These are phyloP conservation scores for Puccinia coronata DNA, from an alignment of 1,284 basidiomycete species.

Conservation along the genomic window DNA sequence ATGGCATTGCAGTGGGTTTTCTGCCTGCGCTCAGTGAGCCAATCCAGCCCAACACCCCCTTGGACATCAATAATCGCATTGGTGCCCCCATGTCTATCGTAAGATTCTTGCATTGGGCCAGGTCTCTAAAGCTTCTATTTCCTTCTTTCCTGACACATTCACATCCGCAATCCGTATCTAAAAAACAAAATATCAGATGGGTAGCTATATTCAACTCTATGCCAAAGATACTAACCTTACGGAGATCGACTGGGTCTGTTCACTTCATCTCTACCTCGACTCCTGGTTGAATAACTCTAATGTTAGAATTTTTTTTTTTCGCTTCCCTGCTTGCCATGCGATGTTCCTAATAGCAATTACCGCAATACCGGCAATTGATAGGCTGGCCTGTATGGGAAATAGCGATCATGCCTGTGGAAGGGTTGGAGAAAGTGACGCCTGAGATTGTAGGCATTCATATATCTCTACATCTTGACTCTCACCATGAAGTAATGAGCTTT, in stretches of 20 bases:
- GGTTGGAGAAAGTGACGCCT: conserved; percentile 20
- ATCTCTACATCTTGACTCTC: background rate
- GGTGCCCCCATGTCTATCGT: conserved; percentile 42
- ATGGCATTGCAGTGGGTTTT: conserved; percentile 45
- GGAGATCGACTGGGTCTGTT: conserved; percentile 32
- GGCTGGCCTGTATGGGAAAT: conserved; percentile 46
- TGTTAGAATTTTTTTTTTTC: background rate
- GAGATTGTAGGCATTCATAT: conserved; percentile 28
- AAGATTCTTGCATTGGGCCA: conserved; percentile 2
- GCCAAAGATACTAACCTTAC: conserved; percentile 16
- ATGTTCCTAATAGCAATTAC: conserved; percentile 9
- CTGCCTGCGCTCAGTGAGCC: conserved; percentile 31
- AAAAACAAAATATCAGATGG: conserved; percentile 1
- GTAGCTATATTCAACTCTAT: conserved; percentile 29
- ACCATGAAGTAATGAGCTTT: too few species aligned
- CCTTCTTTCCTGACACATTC: background rate
- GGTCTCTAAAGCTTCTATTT: background rate
- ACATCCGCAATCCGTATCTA: background rate
- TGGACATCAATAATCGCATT: conserved; percentile 33
- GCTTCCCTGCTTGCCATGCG: too few species aligned
- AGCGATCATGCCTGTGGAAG: conserved; percentile 41
- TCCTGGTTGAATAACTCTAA: too few species aligned
- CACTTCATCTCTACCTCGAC: background rate
- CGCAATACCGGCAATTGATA: conserved; percentile 19
- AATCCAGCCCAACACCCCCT: conserved; percentile 35